Evolutionary conservation across 2,329 filamentous ascomycete species (phyloP).

Genomic region (Calonectria multiphialidica): DNA sequence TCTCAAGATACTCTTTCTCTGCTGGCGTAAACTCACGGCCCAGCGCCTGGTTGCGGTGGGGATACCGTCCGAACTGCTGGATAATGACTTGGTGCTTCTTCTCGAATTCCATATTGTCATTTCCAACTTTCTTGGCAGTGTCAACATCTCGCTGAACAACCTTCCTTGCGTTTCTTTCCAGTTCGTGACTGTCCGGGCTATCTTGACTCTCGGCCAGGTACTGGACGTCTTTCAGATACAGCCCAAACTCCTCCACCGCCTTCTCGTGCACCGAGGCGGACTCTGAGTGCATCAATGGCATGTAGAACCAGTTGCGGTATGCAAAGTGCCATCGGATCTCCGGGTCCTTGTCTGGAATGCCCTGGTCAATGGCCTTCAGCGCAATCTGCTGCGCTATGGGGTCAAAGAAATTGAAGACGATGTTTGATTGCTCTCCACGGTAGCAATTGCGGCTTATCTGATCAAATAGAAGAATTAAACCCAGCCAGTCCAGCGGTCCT

Average conservation of each 20-base stretch:
- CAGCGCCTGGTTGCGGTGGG: conserved; percentile 66
- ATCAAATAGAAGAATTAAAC: conserved; percentile 69
- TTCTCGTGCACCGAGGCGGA: conserved; percentile 57
- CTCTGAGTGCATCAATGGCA: conserved; percentile 73
- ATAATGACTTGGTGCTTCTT: conserved; percentile 63
- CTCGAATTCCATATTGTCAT: conserved; percentile 49
- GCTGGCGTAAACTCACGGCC: conserved; percentile 61
- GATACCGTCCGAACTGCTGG: conserved; percentile 68
- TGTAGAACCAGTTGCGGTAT: conserved; percentile 67
- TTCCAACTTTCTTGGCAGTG: conserved; percentile 39
- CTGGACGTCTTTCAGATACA: conserved; percentile 49
- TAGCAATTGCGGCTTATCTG: conserved; percentile 74
- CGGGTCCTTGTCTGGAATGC: conserved; percentile 43
- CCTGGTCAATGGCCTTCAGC: conserved; percentile 47
- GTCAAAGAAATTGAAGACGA: conserved; percentile 69
- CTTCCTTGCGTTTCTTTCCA: conserved; percentile 41
- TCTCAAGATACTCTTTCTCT: conserved; percentile 63
- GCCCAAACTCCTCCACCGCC: conserved; percentile 46
- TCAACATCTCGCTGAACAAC: conserved; percentile 43
- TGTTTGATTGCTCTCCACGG: conserved; percentile 57
- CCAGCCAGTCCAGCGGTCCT: conserved; percentile 55
- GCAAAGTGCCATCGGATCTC: conserved; percentile 49
- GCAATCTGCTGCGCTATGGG: conserved; percentile 62
- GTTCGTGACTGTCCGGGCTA: conserved; percentile 31
- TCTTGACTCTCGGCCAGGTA: conserved; percentile 43